Evolutionary conservation across 345 rosid species (phyloP), one percentile per base, ranked within the genome.

Genomic region (Stellera chamaejasme): DNA sequence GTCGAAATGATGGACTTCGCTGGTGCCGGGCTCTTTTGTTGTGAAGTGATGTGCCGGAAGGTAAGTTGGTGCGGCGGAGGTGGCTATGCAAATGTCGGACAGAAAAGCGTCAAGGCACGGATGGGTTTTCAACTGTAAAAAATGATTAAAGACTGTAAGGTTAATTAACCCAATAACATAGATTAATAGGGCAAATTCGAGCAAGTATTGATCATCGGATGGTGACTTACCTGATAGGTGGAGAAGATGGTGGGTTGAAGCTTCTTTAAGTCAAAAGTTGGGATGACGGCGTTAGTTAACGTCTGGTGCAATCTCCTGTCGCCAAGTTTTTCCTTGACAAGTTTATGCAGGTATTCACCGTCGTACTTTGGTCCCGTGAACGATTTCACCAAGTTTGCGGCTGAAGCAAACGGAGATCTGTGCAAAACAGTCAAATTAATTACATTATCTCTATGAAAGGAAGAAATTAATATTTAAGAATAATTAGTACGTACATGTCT

Each of bases 61-160:
- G 54, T 74, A 79, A 43, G 82, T 82, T 36, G 84, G 88, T 0
- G 84, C 84, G 11, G 82, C 78, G 1, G 84, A 79, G 13, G 84
- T 82, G 48, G 58, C 76, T 0, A 76, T 66, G 62, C 77, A 82
- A 15, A 82, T 77, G 53, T 82, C 80, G 1, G 88, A 74, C 8
- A 79, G 65, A 10, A 52, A 52, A 16, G 82, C 87, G 55, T 78
- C 59, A 11, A 50, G 43, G 61, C 54, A 10, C 10, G 74, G 75
- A 6, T 66, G 54, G 9, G 44, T 59, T 63, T 72, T 75, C 47
- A 67, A 58, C 78, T 77, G 49, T 39, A 9, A 3, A 19, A 47
- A 7, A 2, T 52, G 12, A 19, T n/a, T 47, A 41, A 19, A 60
- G 12, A 11, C 15, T 11, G 46, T 16, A 48, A 36, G n/a, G 13